A percentile compares a stretch with the other conserved stretches of the same genome.
Conservation (phyloP, 164 flowering plant genomes). For the Annona squamosa region DNA sequence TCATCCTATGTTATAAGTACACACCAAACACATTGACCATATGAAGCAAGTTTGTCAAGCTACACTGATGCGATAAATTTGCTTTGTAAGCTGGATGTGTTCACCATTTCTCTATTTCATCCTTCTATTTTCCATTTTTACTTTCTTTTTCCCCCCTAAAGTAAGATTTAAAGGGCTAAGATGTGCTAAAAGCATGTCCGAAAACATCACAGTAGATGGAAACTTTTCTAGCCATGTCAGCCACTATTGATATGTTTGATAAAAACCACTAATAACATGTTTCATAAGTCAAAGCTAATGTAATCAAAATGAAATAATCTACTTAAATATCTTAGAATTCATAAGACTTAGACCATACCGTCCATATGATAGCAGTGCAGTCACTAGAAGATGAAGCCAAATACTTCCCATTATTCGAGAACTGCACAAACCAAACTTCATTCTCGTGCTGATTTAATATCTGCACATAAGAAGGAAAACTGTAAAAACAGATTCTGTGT, state of each 20-base stretch:
- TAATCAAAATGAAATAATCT: neutral
- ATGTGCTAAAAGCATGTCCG: no score
- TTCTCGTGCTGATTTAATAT: conserved; percentile 56
- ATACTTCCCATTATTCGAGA: conserved; percentile 74
- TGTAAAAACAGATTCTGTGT: neutral
- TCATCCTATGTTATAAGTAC: no score
- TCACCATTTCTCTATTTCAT: no score
- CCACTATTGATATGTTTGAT: neutral
- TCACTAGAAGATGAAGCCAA: conserved; percentile 87
- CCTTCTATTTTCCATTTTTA: no score
- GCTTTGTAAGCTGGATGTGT: no score
- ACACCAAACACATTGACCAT: no score
- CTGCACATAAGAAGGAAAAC: conserved; percentile 35
- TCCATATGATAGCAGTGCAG: conserved; percentile 88
- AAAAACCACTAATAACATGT: neutral
- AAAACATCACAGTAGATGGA: no score
- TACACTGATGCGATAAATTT: no score
- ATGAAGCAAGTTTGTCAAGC: no score
- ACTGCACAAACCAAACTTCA: conserved; percentile 99
- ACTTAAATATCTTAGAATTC: neutral
- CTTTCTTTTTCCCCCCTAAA: no score
- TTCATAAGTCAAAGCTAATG: neutral
- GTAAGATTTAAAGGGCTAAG: no score
- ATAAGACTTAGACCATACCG: conserved; percentile 36
- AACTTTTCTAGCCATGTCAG: neutral